These are phyloP conservation scores for Stephania cephalantha DNA, from an alignment of 164 flowering plant species.

Conservation along the genomic window DNA sequence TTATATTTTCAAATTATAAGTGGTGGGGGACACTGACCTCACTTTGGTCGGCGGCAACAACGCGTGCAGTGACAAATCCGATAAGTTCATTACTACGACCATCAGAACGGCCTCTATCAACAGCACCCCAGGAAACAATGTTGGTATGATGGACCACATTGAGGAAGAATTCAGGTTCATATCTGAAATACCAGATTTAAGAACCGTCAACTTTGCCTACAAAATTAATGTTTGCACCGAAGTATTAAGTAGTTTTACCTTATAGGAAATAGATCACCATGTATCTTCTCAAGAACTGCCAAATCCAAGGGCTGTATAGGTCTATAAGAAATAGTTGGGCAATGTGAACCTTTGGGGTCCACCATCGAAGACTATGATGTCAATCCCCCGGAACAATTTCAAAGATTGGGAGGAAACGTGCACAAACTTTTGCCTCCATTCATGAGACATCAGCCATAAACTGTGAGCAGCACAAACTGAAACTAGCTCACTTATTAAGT, in stretches of 20 bases:
- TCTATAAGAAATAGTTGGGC: constrained; percentile 64
- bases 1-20: neutral
- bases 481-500: neutral
- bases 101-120: constrained; percentile 65
- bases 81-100: constrained; percentile 66
- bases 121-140: constrained; percentile 94
- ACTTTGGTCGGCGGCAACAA: constrained; percentile 68
- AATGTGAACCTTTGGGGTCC: constrained; percentile 31
- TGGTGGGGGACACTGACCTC: constrained; percentile 47
- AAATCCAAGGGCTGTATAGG: constrained; percentile 72
- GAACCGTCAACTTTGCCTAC: neutral
- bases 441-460: constrained; percentile 28
- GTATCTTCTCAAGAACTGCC: constrained; percentile 60
- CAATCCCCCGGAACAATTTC: constrained; percentile 38
- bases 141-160: constrained; percentile 78
- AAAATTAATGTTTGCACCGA: neutral
- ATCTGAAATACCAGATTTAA: constrained; percentile 39
- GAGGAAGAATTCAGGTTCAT: constrained; percentile 85
- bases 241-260: constrained; percentile 40
- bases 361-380: constrained; percentile 39
- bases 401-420: constrained; percentile 20
- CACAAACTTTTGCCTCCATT: constrained; percentile 34
- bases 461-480: constrained; percentile 19
- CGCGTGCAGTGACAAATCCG: constrained; percentile 89
- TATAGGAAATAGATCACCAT: constrained; percentile 76